Evolutionary conservation across 2,329 filamentous ascomycete genomes (phyloP), one percentile per base, ranked within the genome.

Genomic region (Colletotrichum sojae): DNA sequence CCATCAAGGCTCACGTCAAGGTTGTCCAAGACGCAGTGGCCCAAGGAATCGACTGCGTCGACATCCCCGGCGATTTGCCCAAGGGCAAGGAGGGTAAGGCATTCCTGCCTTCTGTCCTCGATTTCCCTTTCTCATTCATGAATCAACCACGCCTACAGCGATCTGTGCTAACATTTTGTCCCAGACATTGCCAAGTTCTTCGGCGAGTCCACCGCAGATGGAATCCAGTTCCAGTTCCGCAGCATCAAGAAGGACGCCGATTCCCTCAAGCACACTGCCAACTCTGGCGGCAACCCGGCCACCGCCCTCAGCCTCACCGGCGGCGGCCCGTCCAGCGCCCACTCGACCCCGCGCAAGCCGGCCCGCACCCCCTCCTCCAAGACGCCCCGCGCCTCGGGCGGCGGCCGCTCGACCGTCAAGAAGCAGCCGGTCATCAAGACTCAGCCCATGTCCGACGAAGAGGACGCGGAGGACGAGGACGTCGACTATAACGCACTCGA

Each of bases 161-260:
- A 18, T 18, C 25, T 39, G 36, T 55, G 36, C 18, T 51, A 8
- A 55, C 40, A 5, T 18, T 2, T 40, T 15, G 12, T 10, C 15
- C 57, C 70, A 90, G 88, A 89, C 51, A 89, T 90, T 58, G 84
- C 86, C 69, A 87, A 84, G 69, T 85, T 86, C 77, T 90, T 88
- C 71, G 88, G 88, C 27, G 87, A 88, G 65, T 88, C 86, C 4
- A 91, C 88, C 0, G 75, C 82, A 0, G 83, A 83, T 20, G 89
- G 89, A 9, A 84, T 90, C n/a, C 83, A 85, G 72, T 91, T 88
- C 75, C 88, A 90, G 73, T 89, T 91, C 73, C 84, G 88, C 1
- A 70, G 76, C 25, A 84, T 90, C 78, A 89, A 88, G 77, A 81
- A 80, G 43, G 82, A 88, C 36, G 88, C 85, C 36, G 83, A 86